Conservation (phyloP, 2,329 filamentous ascomycete genomes). For the Pestalotiopsis sp. region DNA sequence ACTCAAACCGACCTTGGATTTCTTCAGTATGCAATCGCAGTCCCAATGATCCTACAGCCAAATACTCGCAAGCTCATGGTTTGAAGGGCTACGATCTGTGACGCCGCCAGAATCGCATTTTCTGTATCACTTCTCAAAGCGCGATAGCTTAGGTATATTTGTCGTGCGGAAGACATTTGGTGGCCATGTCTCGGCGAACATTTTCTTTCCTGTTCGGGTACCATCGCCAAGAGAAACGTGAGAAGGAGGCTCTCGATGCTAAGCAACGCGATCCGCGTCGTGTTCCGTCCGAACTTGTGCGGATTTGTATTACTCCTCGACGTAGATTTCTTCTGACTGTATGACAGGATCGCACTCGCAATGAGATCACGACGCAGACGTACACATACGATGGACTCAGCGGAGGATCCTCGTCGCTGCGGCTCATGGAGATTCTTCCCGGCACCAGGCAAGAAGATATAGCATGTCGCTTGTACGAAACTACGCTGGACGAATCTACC, state of each 20-base stretch:
- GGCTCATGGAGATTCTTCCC: background rate
- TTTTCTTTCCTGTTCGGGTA: background rate
- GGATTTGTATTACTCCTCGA: background rate
- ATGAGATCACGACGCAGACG: background rate
- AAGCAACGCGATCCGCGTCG: background rate
- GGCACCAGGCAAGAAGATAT: slow-evolving; percentile 2
- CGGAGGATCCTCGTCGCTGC: background rate
- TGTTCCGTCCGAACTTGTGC: background rate
- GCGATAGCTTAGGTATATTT: background rate
- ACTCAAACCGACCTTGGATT: no score
- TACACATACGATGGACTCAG: background rate
- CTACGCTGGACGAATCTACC: background rate
- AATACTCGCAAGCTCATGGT: no score
- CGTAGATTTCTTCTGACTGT: background rate
- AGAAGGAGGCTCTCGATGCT: background rate
- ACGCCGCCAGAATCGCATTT: background rate
- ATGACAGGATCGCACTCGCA: background rate
- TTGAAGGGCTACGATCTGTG: background rate
- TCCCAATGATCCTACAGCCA: no score
- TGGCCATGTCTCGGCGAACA: background rate
- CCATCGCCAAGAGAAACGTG: background rate
- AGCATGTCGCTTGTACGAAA: background rate
- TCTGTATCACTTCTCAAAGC: background rate
- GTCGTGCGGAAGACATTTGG: background rate
- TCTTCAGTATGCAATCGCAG: no score